These are phyloP conservation scores for Tetrapisispora phaffii DNA, from an alignment of 805 yeast species.

Conservation along the genomic window DNA sequence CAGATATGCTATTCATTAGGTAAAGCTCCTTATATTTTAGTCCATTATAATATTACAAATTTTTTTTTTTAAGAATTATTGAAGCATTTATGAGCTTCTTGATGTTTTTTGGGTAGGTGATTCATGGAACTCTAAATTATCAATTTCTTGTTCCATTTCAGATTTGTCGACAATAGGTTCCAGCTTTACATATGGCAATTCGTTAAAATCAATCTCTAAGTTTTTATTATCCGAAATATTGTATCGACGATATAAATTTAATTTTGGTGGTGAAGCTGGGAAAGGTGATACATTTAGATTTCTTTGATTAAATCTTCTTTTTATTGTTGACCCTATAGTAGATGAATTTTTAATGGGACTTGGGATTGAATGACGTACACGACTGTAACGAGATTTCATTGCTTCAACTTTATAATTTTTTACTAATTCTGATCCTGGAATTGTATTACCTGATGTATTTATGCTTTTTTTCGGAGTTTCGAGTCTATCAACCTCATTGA, in stretches of 20 bases:
- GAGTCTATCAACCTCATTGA: conserved; percentile 1
- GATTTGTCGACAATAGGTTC: conserved; percentile 1
- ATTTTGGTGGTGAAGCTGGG: conserved; percentile 12
- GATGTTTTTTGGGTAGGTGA: background rate
- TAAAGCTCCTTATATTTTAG: background rate
- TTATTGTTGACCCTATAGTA: conserved; percentile 1
- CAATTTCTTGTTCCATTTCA: background rate
- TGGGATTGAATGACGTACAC: conserved; percentile 30
- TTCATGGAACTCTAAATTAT: background rate
- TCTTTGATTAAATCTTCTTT: conserved; percentile 2
- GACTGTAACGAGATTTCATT: conserved; percentile 28
- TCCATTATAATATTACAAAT: background rate
- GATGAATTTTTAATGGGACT: conserved; percentile 27
- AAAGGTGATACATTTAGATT: background rate
- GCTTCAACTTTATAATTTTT: conserved; percentile 31
- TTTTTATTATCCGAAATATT: background rate
- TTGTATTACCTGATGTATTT: conserved; percentile 9
- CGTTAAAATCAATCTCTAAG: background rate
- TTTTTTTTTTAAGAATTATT: no score
- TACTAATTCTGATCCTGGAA: conserved; percentile 33
- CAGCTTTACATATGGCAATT: background rate
- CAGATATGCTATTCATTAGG: no score
- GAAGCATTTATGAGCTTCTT: background rate
- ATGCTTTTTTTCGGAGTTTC: conserved; percentile 18
- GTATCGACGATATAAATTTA: conserved; percentile 3